These are phyloP conservation scores for Sclerotinia nivalis DNA, from an alignment of 2,329 filamentous ascomycete species.

Conservation along the genomic window DNA sequence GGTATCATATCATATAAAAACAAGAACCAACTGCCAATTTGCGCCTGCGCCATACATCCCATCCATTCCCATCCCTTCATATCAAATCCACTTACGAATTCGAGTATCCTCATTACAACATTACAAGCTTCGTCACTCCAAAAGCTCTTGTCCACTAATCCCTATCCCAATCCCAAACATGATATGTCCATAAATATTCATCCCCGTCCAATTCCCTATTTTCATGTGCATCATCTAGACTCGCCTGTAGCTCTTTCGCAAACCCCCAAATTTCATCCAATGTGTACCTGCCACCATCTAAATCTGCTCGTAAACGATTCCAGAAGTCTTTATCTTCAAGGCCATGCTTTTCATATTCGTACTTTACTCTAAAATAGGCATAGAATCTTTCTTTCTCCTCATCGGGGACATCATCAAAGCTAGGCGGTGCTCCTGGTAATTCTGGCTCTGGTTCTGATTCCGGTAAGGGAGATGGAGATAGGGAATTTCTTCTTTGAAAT, in stretches of 20 bases:
- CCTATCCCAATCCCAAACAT: conserved; percentile 5
- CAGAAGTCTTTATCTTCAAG: not conserved
- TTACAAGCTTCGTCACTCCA: not conserved
- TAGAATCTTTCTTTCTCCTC: conserved; percentile 3
- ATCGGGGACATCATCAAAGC: not conserved
- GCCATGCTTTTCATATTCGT: not conserved
- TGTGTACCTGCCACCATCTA: conserved; percentile 23
- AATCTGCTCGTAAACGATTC: conserved; percentile 9
- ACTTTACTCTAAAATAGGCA: not conserved
- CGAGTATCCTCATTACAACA: not conserved
- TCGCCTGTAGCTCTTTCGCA: conserved; percentile 36
- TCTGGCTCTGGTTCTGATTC: not conserved
- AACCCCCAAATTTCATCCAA: conserved; percentile 37
- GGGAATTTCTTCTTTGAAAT: not conserved
- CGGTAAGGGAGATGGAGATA: not conserved
- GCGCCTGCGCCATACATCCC: not conserved
- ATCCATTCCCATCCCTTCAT: not conserved
- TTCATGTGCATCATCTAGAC: conserved; percentile 27
- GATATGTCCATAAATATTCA: not conserved
- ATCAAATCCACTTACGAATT: not conserved
- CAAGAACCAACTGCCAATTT: not conserved
- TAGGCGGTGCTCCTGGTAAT: too few relatives aligned
- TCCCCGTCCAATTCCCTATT: not conserved
- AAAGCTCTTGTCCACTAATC: not conserved
- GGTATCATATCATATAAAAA: not conserved